Percentiles rank a stretch among this genome's conserved stretches.
Conservation (phyloP, 352 stramenopile species). For the Phytophthora melonis region DNA sequence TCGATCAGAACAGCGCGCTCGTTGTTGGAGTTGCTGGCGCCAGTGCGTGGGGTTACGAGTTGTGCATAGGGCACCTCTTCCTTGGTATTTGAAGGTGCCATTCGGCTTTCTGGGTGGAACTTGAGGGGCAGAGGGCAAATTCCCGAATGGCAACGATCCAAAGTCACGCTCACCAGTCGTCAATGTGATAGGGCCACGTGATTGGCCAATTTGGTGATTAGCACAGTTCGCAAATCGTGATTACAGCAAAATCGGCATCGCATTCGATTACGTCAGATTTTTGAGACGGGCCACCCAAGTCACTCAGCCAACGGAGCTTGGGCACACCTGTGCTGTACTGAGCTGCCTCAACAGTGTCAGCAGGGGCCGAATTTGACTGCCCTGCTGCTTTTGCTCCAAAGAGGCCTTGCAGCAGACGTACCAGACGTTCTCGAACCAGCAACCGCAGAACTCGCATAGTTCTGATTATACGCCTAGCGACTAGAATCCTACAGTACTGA, state of each 20-base stretch:
- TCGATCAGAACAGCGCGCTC: not conserved
- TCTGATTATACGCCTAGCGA: no score
- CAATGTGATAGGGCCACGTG: not conserved
- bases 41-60: not conserved
- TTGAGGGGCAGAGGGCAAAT: not conserved
- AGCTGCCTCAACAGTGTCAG: no score
- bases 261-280: not conserved
- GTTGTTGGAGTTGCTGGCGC: not conserved
- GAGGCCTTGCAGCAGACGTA: no score
- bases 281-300: not conserved
- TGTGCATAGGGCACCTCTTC: slow-evolving; percentile 1
- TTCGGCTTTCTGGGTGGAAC: not conserved
- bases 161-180: not conserved
- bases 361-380: no score
- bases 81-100: not conserved
- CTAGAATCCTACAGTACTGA: accelerated
- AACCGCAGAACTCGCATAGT: no score
- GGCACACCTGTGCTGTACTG: no score
- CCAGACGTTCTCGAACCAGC: no score
- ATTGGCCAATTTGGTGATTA: slow-evolving; percentile 1
- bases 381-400: no score
- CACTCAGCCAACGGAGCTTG: no score
- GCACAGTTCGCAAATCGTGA: not conserved
- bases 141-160: not conserved
- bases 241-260: not conserved